Evolutionary conservation across 345 rosid genomes (phyloP), one percentile per base, ranked within the genome.

Genomic region (Linum lewisii): DNA sequence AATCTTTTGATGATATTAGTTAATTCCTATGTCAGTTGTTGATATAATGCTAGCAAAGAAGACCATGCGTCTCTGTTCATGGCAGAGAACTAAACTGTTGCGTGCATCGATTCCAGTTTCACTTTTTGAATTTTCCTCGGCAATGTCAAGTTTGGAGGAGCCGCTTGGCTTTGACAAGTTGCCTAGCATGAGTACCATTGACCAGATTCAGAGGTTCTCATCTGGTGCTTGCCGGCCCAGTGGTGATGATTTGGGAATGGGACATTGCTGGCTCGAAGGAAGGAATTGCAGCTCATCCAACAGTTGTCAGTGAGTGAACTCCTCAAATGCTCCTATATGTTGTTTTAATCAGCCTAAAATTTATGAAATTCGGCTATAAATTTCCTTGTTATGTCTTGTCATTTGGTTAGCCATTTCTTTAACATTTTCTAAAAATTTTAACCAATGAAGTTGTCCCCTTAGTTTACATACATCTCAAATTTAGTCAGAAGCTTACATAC

Each of bases 131-230:
- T 60, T 61, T 69, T 59, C 62, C 25, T 32, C 67, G 66, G 69
- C 78, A 63, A 93, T 93, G 99, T 93, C 99, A 23, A 89, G 99
- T 71, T 67, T 93, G 87, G 96, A 87, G 80, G 94, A 93, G 80
- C 92, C 95, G 0, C 86, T 89, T 20, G 82, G 90, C 45, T 64
- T 89, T 57, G 95, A 89, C 77, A 88, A 87, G 90, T 71, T 93
- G 72, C 95, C 91, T 18, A 93, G 90, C 77, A 85, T 93, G 99
- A 82, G 66, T 64, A 85, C 95, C 18, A 73, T 81, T 14, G 94
- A 89, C 58, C 74, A 86, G 78, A 82, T 93, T 60, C 95, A 89
- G 71, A 82, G 92, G 75, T 87, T 85, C 76, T 87, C 99, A 0
- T 86, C 90, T 4, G 75, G 77, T 67, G 89, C 95, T 54, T 89